Percentiles rank a stretch among this genome's conserved stretches.
These are phyloP conservation scores for Trypanosoma mega DNA, from an alignment of 208 protist genomes.

Conservation along the genomic window DNA sequence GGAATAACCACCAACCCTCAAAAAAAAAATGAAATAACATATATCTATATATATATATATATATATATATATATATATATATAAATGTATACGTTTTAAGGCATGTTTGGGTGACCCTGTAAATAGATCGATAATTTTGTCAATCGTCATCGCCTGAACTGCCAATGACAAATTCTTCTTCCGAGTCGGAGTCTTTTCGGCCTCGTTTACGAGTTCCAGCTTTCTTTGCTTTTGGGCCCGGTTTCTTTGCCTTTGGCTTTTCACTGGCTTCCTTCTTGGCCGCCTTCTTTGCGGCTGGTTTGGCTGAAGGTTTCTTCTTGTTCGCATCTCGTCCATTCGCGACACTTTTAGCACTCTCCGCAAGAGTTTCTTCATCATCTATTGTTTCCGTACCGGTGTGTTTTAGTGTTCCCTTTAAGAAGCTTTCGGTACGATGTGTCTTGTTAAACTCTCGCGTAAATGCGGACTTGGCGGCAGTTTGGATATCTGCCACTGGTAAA, in stretches of 20 bases:
- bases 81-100: no score
- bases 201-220: conserved; percentile 9
- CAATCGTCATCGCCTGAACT: conserved; percentile 26
- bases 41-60: neutral
- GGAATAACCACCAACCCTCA: neutral
- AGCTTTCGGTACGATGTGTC: conserved; percentile 73
- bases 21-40: neutral
- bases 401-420: conserved; percentile 53
- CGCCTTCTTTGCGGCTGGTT: conserved; percentile 24
- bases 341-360: conserved; percentile 25
- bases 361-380: conserved; percentile 12
- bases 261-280: conserved; percentile 35
- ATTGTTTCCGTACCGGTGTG: conserved; percentile 23
- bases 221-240: conserved; percentile 11
- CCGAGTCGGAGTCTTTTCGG: conserved; percentile 24
- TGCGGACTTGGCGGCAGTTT: conserved; percentile 79
- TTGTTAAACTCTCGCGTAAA: conserved; percentile 91
- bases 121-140: neutral
- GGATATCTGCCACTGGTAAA: conserved; percentile 33
- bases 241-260: conserved; percentile 25
- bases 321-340: neutral
- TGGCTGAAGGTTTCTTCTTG: conserved; percentile 27
- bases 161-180: conserved; percentile 20
- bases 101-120: no score
- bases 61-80: conserved; percentile 3